Percentiles rank a stretch among this genome's conserved stretches.
Conservation (phyloP, 768 basidiomycete species). For the Podaxis pistillaris region DNA sequence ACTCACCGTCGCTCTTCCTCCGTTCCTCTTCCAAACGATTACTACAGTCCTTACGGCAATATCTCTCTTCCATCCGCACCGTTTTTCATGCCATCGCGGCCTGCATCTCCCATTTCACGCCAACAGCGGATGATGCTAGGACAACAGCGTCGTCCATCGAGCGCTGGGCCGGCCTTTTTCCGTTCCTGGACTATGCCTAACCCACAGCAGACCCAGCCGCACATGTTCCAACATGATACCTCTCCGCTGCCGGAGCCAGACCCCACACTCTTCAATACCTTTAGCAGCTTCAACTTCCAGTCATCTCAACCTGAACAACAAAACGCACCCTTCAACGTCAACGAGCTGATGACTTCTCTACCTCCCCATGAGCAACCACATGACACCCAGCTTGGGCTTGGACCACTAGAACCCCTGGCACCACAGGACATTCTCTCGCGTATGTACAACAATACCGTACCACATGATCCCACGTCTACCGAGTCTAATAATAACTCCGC, state of each 20-base stretch:
- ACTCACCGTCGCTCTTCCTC: constrained; percentile 58
- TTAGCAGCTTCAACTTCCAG: constrained; percentile 12
- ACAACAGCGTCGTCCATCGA: constrained; percentile 16
- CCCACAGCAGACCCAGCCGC: not conserved
- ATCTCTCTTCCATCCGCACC: constrained; percentile 45
- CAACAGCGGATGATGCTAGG: constrained; percentile 18
- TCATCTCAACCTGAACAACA: constrained; percentile 8
- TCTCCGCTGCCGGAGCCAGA: constrained; percentile 17
- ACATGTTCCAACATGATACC: constrained; percentile 16
- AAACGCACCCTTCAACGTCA: constrained; percentile 10
- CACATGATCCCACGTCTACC: constrained; percentile 1
- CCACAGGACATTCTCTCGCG: constrained; percentile 10
- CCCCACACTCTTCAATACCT: constrained; percentile 15
- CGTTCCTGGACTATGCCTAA: constrained; percentile 10
- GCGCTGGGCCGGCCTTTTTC: constrained; percentile 18
- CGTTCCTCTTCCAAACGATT: constrained; percentile 54
- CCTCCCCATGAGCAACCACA: constrained; percentile 13
- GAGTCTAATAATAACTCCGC: constrained; percentile 9
- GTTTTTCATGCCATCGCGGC: constrained; percentile 32
- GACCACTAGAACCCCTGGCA: constrained; percentile 12
- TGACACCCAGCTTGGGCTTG: constrained; percentile 4
- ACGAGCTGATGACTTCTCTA: constrained; percentile 6
- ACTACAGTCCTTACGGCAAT: constrained; percentile 19
- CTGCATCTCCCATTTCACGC: constrained; percentile 12
- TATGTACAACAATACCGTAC: constrained; percentile 7